Evolutionary conservation across 148 eudicot genomes (phyloP), one percentile per base, ranked within the genome.

Genomic region (Heliosperma pusillum): DNA sequence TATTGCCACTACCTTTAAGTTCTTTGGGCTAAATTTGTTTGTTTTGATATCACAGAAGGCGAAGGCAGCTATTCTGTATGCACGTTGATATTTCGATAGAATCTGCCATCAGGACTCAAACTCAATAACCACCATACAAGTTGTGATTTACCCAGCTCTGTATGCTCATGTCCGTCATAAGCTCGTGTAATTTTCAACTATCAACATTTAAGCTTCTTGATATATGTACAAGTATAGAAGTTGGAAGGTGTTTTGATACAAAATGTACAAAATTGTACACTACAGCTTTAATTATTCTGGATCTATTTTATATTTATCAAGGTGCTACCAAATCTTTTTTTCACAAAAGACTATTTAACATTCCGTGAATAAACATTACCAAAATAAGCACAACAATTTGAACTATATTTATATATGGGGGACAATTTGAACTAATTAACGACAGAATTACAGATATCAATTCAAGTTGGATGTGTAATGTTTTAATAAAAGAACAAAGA

Each of bases 41-140:
- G 26, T 61, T 61, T 61, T 20, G n/a, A 0, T 69, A 25, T 50
- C 63, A 27, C 77, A 80, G 82, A 80, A 80, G 55, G 66, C 26
- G 22, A 80, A 70, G 27, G 66, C 36, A 70, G 66, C 66, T 75
- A 47, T 30, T 4, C 71, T 74, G 53, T 42, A 53, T 55, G 71
- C 71, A 4, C 36, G 55, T 71, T 69, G 73, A 79, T 61, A 3
- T 22, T 60, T 17, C 20, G 44, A 26, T 25, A 7, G 12, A 40
- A 36, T 6, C 42, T 5, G 9, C 42, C 8, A 36, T 36, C 42
- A 7, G 42, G 42, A 24, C 24, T 19, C 15, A 8, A 7, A 50
- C 19, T 22, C 40, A 70, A 47, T 44, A 55, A 50, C 20, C n/a
- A 45, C 47, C 47, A 56, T 45, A 30, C 47, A 45, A 63, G 47